A percentile compares a stretch with the other conserved stretches of the same genome.
These are phyloP conservation scores for Cladosporium sp. DNA, from an alignment of 2,329 filamentous ascomycete genomes.

Conservation along the genomic window DNA sequence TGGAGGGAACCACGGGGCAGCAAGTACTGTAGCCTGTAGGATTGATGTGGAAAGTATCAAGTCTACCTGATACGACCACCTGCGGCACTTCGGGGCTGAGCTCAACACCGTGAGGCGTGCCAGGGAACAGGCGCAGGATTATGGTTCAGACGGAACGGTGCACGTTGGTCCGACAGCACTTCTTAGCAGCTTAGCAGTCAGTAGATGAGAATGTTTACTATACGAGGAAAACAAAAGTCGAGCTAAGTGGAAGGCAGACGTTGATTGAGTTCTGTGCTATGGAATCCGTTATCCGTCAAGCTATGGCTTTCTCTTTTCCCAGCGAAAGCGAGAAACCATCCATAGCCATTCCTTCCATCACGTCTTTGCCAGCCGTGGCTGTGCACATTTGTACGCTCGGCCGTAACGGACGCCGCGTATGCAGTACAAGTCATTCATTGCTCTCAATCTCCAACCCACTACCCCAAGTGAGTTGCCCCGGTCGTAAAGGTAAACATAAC, in stretches of 20 bases:
- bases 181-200: not conserved
- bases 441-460: not conserved
- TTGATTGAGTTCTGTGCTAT: conserved; percentile 6
- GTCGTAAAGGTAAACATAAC: conserved; percentile 9
- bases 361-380: not conserved
- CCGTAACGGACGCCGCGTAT: not conserved
- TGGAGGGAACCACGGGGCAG: not conserved
- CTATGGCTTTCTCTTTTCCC: conserved; percentile 2
- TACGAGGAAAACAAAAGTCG: not conserved
- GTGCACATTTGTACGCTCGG: conserved; percentile 4
- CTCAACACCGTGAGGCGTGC: not conserved
- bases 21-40: not conserved
- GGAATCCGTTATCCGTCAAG: conserved; percentile 12
- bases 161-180: not conserved
- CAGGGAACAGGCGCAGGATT: conserved; percentile 8
- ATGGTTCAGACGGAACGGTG: not conserved
- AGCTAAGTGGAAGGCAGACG: not conserved
- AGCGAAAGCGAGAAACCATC: not conserved
- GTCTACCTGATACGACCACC: not conserved
- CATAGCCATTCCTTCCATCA: conserved; percentile 1
- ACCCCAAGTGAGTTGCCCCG: not conserved
- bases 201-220: not conserved
- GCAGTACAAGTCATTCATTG: not conserved
- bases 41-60: not conserved
- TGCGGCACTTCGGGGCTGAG: conserved; percentile 7